phyloP scores from a whole-genome alignment of 345 rosid genomes.

The Brassica juncea region DNA sequence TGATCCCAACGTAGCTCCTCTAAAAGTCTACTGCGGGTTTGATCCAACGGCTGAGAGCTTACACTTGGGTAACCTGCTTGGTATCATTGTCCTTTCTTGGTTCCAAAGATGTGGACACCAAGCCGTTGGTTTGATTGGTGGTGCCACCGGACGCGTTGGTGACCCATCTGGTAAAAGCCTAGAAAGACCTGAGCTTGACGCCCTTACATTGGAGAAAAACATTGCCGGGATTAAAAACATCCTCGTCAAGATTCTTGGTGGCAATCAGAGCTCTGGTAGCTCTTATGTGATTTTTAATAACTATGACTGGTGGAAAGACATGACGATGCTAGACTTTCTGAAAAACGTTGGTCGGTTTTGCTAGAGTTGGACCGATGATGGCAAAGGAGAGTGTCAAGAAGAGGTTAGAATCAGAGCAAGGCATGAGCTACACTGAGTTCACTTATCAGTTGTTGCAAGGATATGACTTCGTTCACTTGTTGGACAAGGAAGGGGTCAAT shows the following conservation, averaged over 20 bases:
- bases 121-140: constrained; percentile 86
- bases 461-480: constrained; percentile 72
- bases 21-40: constrained; percentile 87
- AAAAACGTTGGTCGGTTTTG: constrained; percentile 76
- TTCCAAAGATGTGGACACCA: constrained; percentile 86
- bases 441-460: constrained; percentile 93
- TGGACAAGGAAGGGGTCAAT: constrained; percentile 68
- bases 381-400: constrained; percentile 89
- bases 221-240: constrained; percentile 53
- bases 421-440: constrained; percentile 94
- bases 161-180: constrained; percentile 95
- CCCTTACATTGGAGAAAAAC: constrained; percentile 57
- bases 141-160: constrained; percentile 90
- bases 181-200: constrained; percentile 88
- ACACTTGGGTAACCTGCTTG: constrained; percentile 90
- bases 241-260: constrained; percentile 50
- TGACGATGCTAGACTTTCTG: constrained; percentile 73
- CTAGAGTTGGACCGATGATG: constrained; percentile 85
- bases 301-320: constrained; percentile 97
- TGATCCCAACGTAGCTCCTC: constrained; percentile 43
- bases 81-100: constrained; percentile 93
- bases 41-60: constrained; percentile 95
- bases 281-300: constrained; percentile 66
- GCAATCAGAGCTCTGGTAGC: not conserved
- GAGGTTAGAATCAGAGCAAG: constrained; percentile 92